phyloP scores from a whole-genome alignment of 495 filamentous ascomycete species.

The Penicillium ochrochloron region DNA sequence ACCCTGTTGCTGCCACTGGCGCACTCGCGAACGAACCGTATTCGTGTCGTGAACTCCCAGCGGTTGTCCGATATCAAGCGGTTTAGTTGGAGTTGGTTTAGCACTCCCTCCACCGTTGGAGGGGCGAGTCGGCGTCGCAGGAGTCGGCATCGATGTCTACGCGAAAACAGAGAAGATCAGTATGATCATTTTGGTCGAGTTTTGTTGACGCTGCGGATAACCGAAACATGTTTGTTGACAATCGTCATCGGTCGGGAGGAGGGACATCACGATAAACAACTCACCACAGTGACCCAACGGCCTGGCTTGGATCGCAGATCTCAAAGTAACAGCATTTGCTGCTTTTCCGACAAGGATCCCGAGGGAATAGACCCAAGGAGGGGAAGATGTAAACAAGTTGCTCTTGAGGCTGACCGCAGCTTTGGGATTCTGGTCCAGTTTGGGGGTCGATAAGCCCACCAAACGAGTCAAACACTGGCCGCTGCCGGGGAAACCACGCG shows the following conservation, averaged over 20 bases:
- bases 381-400: slow-evolving; percentile 28
- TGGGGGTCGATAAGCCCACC: slow-evolving; percentile 24
- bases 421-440: neutral
- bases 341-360: slow-evolving; percentile 8
- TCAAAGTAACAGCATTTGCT: slow-evolving; percentile 23
- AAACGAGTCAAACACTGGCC: slow-evolving; percentile 2
- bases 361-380: slow-evolving; percentile 10
- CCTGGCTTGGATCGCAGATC: slow-evolving; percentile 14
- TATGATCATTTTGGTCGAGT: slow-evolving; percentile 21
- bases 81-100: slow-evolving; percentile 42
- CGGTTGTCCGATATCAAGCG: slow-evolving; percentile 57
- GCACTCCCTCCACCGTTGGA: slow-evolving; percentile 45
- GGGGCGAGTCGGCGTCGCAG: slow-evolving; percentile 47
- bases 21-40: slow-evolving; percentile 70
- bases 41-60: slow-evolving; percentile 59
- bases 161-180: slow-evolving; percentile 10
- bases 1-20: slow-evolving; percentile 75
- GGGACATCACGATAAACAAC: slow-evolving; percentile 3
- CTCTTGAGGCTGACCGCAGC: slow-evolving; percentile 12
- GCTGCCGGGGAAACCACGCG: slow-evolving; percentile 41
- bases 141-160: slow-evolving; percentile 51
- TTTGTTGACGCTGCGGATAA: slow-evolving; percentile 18
- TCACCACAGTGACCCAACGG: slow-evolving; percentile 21
- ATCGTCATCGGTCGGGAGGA: slow-evolving; percentile 11
- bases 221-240: slow-evolving; percentile 25